Base-by-base conservation (phyloP, 306 rosid genomes). In the Phaseolus lunatus region DNA sequence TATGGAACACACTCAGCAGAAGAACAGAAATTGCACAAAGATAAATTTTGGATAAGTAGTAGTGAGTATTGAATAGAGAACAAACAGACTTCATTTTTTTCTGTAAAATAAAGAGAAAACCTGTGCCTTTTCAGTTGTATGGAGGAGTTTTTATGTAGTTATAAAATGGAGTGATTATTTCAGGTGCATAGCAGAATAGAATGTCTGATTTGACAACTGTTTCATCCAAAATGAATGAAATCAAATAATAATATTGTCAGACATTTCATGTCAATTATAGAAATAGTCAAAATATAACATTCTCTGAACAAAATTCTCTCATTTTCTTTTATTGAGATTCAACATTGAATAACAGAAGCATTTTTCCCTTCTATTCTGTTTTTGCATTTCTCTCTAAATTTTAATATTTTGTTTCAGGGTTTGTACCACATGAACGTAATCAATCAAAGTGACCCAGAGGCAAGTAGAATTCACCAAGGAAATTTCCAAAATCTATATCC, bases 141-240 rank as follows among this genome's bases (percentile, higher is more conserved):
- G 22, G 50, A 16, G 33, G 16, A 49, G 14, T 45, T 41, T 16
- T 13, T 70, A 7, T 37, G 7, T 7, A 37, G 11, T n/a, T 6
- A 41, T 18, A 19, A 52, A 54, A 59, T 29, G 35, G n/a, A 43
- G 27, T 11, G 41, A 1, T 41, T 29, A 33, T 76, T 31, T 61
- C 43, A 61, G 26, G n/a, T 44, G 57, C 27, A 79, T 45, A 12
- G 39, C 39, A 33, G 39, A 33, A 33, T 33, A 5, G 5, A 33
- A 5, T 33, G 39, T 33, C 39, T 33, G 39, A 33, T 33, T 3
- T 76, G 39, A 49, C 5, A 19, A 37, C 31, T 39, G 27, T 48
- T 77, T 65, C 50, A 64, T 23, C 47, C 70, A 57, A 27, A 52
- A 47, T 54, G 23, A 33, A 52, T 45, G n/a, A n/a, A n/a, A n/a